A percentile compares a stretch with the other conserved stretches of the same genome.
Conservation (phyloP, 2,329 filamentous ascomycete genomes). For the Fusarium sp. region DNA sequence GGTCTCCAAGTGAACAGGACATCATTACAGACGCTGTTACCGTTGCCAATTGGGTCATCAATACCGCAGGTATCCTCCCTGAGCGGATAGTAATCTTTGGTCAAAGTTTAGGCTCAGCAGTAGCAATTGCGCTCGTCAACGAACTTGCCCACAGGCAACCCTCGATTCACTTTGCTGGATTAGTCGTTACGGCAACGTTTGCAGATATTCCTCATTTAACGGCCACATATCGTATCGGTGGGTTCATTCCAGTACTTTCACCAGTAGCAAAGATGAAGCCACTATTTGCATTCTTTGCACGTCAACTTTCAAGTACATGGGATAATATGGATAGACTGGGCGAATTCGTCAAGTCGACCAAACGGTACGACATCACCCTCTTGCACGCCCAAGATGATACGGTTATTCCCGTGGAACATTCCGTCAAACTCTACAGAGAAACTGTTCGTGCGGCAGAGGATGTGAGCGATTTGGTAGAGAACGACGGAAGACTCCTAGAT, state of each 20-base stretch:
- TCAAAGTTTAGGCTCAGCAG: slow-evolving; percentile 68
- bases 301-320: slow-evolving; percentile 59
- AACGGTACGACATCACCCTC: slow-evolving; percentile 55
- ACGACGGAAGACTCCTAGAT: slow-evolving; percentile 7
- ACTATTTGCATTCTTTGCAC: slow-evolving; percentile 56
- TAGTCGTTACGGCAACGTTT: slow-evolving; percentile 63
- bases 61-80: slow-evolving; percentile 63
- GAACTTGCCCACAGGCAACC: slow-evolving; percentile 25
- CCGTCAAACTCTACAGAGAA: slow-evolving; percentile 60
- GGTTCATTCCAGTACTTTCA: slow-evolving; percentile 52
- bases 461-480: slow-evolving; percentile 48
- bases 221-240: slow-evolving; percentile 63
- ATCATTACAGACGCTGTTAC: slow-evolving; percentile 66
- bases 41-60: slow-evolving; percentile 65
- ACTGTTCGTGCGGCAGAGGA: slow-evolving; percentile 58
- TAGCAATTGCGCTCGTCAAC: slow-evolving; percentile 52
- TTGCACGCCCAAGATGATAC: slow-evolving; percentile 61
- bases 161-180: slow-evolving; percentile 56
- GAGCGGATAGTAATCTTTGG: slow-evolving; percentile 69
- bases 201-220: slow-evolving; percentile 61
- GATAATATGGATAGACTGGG: slow-evolving; percentile 57
- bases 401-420: slow-evolving; percentile 60
- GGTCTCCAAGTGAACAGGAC: slow-evolving; percentile 66
- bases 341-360: slow-evolving; percentile 49
- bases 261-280: slow-evolving; percentile 61